Percentiles rank a stretch among this genome's conserved stretches.
Conservation (phyloP, 805 yeast species). For the Saturnispora hagleri region DNA sequence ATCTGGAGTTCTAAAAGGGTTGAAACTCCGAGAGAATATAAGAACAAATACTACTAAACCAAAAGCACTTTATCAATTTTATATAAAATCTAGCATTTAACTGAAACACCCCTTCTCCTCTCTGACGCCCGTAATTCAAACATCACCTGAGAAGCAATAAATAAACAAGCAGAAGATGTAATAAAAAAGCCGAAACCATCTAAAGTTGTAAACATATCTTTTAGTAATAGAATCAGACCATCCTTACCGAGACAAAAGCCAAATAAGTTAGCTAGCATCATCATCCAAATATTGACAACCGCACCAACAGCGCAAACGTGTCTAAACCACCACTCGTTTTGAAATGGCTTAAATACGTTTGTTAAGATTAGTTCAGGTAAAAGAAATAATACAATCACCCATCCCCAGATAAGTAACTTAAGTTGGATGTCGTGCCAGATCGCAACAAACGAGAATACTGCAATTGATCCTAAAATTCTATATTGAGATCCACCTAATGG, state of each 20-base stretch:
- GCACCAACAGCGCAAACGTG: slow-evolving; percentile 82
- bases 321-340: slow-evolving; percentile 57
- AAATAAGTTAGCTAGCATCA: slow-evolving; percentile 93
- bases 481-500: slow-evolving; percentile 81
- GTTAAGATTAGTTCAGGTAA: slow-evolving; percentile 76
- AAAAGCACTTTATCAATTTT: background rate
- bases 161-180: slow-evolving; percentile 54
- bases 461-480: slow-evolving; percentile 65
- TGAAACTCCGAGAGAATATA: slow-evolving; percentile 76
- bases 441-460: slow-evolving; percentile 93
- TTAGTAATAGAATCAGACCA: slow-evolving; percentile 60
- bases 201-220: slow-evolving; percentile 62
- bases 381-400: slow-evolving; percentile 81
- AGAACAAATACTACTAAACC: slow-evolving; percentile 31
- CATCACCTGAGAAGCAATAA: slow-evolving; percentile 87
- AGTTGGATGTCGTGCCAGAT: slow-evolving; percentile 97
- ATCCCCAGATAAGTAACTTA: slow-evolving; percentile 86
- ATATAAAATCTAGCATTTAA: slow-evolving; percentile 48
- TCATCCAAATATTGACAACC: slow-evolving; percentile 86
- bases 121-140: slow-evolving; percentile 86
- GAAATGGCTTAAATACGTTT: slow-evolving; percentile 26
- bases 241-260: slow-evolving; percentile 93
- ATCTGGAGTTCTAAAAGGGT: slow-evolving; percentile 48
- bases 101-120: slow-evolving; percentile 70
- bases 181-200: slow-evolving; percentile 59